Conservation (phyloP, 106 monocot genomes). For the Allium fistulosum region DNA sequence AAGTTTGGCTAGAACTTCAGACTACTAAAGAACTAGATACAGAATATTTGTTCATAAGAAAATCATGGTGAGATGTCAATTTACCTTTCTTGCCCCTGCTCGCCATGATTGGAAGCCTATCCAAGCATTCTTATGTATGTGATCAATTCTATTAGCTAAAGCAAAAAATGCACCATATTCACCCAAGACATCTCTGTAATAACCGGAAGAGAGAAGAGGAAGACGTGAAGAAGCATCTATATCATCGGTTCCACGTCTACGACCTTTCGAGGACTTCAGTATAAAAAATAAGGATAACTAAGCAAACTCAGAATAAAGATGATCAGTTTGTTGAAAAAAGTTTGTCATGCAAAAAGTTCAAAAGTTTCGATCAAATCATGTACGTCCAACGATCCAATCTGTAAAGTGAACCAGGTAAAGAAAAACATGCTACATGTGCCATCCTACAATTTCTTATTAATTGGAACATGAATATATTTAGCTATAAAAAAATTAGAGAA, state of each 20-base stretch:
- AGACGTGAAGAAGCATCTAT: constrained; percentile 88
- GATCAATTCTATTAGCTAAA: constrained; percentile 76
- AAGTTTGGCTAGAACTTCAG: too few species aligned
- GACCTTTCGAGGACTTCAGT: constrained; percentile 58
- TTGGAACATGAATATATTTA: neutral
- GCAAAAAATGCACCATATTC: constrained; percentile 92
- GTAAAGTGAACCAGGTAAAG: neutral
- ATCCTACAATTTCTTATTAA: neutral
- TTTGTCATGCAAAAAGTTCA: too few species aligned
- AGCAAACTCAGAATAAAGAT: neutral
- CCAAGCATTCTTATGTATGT: constrained; percentile 95
- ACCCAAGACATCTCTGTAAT: constrained; percentile 69
- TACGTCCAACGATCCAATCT: too few species aligned
- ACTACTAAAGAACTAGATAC: too few species aligned
- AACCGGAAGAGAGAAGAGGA: constrained; percentile 53
- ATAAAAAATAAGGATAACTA: neutral
- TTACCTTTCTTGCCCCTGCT: constrained; percentile 60
- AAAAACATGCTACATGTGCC: neutral
- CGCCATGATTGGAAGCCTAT: constrained; percentile 97
- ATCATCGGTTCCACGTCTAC: constrained; percentile 75
- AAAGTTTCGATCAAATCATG: too few species aligned
- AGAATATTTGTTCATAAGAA: neutral
- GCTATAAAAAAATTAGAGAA: too few species aligned
- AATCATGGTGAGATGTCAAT: neutral
- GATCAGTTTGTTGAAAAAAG: neutral